Conservation (phyloP, 169 alveolate genomes). For the Toxoplasma gondii region DNA sequence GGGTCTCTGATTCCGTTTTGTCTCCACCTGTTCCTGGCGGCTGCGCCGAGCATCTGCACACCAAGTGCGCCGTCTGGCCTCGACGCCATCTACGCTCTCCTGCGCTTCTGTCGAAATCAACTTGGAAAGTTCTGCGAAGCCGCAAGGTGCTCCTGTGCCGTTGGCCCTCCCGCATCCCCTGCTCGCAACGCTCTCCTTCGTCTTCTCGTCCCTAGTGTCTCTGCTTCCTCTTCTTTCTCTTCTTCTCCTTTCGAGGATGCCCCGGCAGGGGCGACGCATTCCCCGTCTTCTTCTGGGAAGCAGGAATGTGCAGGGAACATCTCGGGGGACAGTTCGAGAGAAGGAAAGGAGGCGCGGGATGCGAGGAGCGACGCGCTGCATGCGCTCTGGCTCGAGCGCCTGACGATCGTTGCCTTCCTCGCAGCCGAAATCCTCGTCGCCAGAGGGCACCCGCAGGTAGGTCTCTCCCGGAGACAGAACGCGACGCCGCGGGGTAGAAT, state of each 20-base stretch:
- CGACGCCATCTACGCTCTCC: constrained; percentile 1
- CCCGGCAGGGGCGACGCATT: not conserved
- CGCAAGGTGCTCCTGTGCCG: not conserved
- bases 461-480: not conserved
- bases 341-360: not conserved
- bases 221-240: not conserved
- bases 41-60: not conserved
- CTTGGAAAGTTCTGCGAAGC: not conserved
- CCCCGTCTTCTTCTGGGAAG: too few relatives aligned
- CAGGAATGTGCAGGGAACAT: too few relatives aligned
- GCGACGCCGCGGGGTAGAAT: not conserved
- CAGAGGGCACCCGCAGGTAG: not conserved
- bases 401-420: not conserved
- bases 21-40: not conserved
- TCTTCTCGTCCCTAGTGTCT: not conserved
- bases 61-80: not conserved
- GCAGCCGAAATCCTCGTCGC: constrained; percentile 20
- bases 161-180: not conserved
- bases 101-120: not conserved
- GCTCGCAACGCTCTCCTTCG: not conserved
- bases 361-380: not conserved
- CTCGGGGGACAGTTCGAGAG: not conserved
- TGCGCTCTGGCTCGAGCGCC: constrained; percentile 4
- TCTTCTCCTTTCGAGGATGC: not conserved
- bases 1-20: constrained; percentile 12